Conservation (phyloP, 2,329 filamentous ascomycete genomes). For the Apiospora kogelbergensis region DNA sequence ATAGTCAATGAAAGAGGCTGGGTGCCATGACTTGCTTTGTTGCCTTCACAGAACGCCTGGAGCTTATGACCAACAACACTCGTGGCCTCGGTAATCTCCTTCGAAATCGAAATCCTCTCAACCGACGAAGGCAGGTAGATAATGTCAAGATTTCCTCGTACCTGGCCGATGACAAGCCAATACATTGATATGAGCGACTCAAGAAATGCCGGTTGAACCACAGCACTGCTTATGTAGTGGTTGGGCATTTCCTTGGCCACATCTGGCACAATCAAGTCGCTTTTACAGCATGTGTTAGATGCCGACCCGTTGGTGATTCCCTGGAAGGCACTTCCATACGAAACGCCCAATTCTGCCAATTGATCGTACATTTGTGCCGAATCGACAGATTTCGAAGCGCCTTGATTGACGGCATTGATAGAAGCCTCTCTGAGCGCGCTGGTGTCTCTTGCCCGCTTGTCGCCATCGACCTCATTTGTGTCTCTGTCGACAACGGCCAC, state of each 20-base stretch:
- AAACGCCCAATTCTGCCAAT: constrained; percentile 17
- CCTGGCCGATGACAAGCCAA: constrained; percentile 37
- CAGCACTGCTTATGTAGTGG: constrained; percentile 30
- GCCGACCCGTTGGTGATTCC: constrained; percentile 47
- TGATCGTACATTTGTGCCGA: constrained; percentile 43
- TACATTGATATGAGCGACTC: constrained; percentile 43
- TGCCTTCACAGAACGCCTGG: constrained; percentile 36
- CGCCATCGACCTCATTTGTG: constrained; percentile 22
- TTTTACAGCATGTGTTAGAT: constrained; percentile 32
- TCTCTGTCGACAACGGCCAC: constrained; percentile 18
- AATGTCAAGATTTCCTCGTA: constrained; percentile 29
- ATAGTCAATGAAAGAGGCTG: constrained; percentile 37
- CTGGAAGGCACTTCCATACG: constrained; percentile 18
- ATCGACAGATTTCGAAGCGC: constrained; percentile 30
- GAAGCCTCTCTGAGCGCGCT: constrained; percentile 27
- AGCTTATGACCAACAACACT: constrained; percentile 32
- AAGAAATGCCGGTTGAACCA: constrained; percentile 39
- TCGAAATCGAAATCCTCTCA: constrained; percentile 37
- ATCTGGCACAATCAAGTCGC: constrained; percentile 36
- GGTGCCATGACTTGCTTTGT: constrained; percentile 27
- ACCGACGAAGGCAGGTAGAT: constrained; percentile 45
- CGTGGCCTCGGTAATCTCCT: constrained; percentile 24
- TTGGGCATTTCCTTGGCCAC: constrained; percentile 40
- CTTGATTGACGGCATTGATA: constrained; percentile 25
- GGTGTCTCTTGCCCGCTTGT: constrained; percentile 11